These are phyloP conservation scores for Phlyctochytrium planicorne DNA, from an alignment of 192 early-diverging fungal genomes.

Conservation along the genomic window DNA sequence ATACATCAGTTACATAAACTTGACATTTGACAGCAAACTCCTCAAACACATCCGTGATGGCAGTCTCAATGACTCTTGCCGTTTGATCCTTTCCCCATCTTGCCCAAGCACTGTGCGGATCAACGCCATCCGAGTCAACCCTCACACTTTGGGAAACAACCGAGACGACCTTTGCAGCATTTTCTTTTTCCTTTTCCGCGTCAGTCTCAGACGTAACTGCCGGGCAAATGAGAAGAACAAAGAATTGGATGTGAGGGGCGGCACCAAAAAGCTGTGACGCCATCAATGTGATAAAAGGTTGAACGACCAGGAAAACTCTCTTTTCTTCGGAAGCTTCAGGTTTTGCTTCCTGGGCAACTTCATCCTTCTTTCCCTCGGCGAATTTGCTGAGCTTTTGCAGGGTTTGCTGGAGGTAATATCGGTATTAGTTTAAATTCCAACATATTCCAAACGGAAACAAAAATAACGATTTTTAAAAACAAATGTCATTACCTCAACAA, in stretches of 20 bases:
- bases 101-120: slow-evolving; percentile 16
- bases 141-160: slow-evolving; percentile 19
- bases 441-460: not conserved
- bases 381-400: slow-evolving; percentile 37
- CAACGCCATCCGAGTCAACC: slow-evolving; percentile 15
- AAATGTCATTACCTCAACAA: slow-evolving; percentile 27
- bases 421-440: too few relatives aligned
- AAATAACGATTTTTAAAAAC: not conserved
- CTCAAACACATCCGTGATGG: slow-evolving; percentile 44
- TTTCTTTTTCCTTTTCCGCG: not conserved
- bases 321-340: not conserved
- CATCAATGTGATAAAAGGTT: slow-evolving; percentile 33
- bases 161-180: slow-evolving; percentile 7
- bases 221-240: slow-evolving; percentile 19
- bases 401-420: slow-evolving; percentile 25
- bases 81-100: slow-evolving; percentile 39
- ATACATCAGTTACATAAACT: too few relatives aligned
- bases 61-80: slow-evolving; percentile 39
- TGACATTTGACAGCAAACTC: slow-evolving; percentile 31
- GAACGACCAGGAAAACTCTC: slow-evolving; percentile 40
- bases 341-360: not conserved
- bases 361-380: slow-evolving; percentile 12
- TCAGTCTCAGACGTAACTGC: slow-evolving; percentile 28
- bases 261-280: slow-evolving; percentile 11
- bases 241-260: slow-evolving; percentile 28